Evolutionary conservation across 2,329 filamentous ascomycete genomes (phyloP), one percentile per base, ranked within the genome.

Genomic region (Botrytis byssoidea): DNA sequence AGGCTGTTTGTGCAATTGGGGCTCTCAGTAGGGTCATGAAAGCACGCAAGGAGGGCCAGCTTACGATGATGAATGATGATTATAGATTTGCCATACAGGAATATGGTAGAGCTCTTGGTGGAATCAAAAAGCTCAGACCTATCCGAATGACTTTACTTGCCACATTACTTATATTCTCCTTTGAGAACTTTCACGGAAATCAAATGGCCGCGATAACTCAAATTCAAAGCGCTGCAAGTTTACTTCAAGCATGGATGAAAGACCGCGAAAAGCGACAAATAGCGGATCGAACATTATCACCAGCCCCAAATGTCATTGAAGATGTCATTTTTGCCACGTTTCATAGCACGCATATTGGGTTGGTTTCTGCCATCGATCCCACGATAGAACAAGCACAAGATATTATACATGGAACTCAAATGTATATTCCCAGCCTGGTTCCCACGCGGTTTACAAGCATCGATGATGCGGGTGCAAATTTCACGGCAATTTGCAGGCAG

Each of bases 101-200:
- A 67, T 72, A 72, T 44, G 70, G 70, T 16, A 51, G 42, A 67
- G 70, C 70, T 37, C 44, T 72, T 14, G 51, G 32, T 7, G 70
- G 70, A 16, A 72, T 72, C 14, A 57, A 44, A 44, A 48, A 63
- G 42, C 44, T 55, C 25, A 46, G 44, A 66, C 61, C 61, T 4
- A 72, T 72, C 16, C 70, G 70, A 12, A 67, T 35, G 61, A 67
- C 16, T 67, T 59, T 72, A 20, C 22, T 72, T 35, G 61, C 70
- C 10, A 35, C 70, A 37, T 37, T 72, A 42, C 48, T 72, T 25
- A 44, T 72, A 32, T 72, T 67, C 42, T 67, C 46, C 8, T 72
- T 72, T 18, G 70, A 72, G 20, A 72, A 67, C 20, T 72, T 72
- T 46, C 70, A 67, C 14, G 70, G 70, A n/a, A 66, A 67, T 46